A percentile compares a stretch with the other conserved stretches of the same genome.
phyloP scores from a whole-genome alignment of 1,284 basidiomycete species.

The Amanita bisporigera region DNA sequence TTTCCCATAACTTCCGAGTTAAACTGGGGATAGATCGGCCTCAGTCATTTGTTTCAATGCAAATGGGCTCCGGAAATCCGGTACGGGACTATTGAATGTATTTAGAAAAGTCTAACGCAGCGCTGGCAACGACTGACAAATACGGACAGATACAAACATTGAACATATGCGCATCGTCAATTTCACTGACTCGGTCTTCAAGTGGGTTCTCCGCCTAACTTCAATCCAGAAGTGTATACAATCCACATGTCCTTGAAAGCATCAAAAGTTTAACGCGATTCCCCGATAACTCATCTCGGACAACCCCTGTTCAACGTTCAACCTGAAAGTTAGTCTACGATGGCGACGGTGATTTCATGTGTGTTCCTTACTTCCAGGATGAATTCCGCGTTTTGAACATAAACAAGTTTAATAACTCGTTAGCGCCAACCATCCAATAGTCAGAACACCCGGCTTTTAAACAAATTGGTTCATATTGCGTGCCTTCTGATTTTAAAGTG shows the following conservation, averaged over 20 bases:
- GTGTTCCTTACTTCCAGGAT: neutral
- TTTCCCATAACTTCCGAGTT: neutral
- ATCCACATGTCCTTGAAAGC: neutral
- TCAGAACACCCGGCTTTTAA: neutral
- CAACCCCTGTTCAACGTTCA: neutral
- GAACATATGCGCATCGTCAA: neutral
- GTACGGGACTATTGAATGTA: neutral
- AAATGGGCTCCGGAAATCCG: neutral
- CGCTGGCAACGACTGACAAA: neutral
- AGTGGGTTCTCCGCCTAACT: slow-evolving; percentile 2
- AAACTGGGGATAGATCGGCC: neutral
- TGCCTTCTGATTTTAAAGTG: neutral
- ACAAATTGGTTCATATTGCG: neutral
- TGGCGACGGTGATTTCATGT: neutral
- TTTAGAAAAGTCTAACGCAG: neutral
- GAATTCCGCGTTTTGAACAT: neutral
- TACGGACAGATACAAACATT: neutral
- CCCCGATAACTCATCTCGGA: neutral
- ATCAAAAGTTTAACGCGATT: slow-evolving; percentile 7
- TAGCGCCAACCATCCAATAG: neutral
- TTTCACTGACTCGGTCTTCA: neutral
- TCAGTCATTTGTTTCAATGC: neutral
- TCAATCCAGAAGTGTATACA: neutral
- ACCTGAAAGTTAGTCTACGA: neutral
- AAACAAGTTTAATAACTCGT: neutral